Conservation (phyloP, 2,329 filamentous ascomycete genomes). For the Pseudocercospora ulei region DNA sequence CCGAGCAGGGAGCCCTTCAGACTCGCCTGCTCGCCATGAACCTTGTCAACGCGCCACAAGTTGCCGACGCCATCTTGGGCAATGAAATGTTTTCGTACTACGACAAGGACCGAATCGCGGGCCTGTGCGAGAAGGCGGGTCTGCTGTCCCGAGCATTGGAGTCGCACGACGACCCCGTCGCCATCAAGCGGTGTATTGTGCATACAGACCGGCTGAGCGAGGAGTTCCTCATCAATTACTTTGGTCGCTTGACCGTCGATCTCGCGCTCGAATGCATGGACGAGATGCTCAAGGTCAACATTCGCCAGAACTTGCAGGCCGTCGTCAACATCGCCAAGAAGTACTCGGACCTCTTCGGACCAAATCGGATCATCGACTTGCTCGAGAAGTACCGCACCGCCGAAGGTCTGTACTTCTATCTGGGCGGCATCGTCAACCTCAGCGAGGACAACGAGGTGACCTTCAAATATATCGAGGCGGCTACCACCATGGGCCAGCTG, state of each 20-base stretch:
- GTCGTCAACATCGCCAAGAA: conserved; percentile 96
- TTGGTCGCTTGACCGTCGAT: conserved; percentile 88
- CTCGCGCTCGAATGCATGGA: conserved; percentile 89
- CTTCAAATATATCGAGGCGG: conserved; percentile 99
- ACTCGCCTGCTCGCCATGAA: conserved; percentile 98
- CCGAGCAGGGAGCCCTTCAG: conserved; percentile 86
- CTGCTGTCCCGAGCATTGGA: conserved; percentile 65
- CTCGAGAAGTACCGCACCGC: conserved; percentile 97
- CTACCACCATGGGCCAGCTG: conserved; percentile 84
- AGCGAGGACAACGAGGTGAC: conserved; percentile 91
- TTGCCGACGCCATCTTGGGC: conserved; percentile 91
- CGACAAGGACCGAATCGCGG: conserved; percentile 78
- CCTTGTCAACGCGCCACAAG: conserved; percentile 87
- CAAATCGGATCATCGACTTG: conserved; percentile 79
- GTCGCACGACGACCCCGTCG: conserved; percentile 81
- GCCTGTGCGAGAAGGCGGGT: conserved; percentile 86
- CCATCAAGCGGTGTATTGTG: conserved; percentile 80
- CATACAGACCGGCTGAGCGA: conserved; percentile 79
- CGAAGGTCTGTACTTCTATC: conserved; percentile 95
- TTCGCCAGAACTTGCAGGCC: conserved; percentile 89
- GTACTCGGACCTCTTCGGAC: conserved; percentile 86
- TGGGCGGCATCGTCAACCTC: conserved; percentile 94
- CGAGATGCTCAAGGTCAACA: conserved; percentile 92
- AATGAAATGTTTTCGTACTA: conserved; percentile 99
- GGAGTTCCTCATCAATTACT: conserved; percentile 87